A percentile compares a stretch with the other conserved stretches of the same genome.
phyloP scores from a whole-genome alignment of 1,284 basidiomycete species.

The Ganoderma lucidum region DNA sequence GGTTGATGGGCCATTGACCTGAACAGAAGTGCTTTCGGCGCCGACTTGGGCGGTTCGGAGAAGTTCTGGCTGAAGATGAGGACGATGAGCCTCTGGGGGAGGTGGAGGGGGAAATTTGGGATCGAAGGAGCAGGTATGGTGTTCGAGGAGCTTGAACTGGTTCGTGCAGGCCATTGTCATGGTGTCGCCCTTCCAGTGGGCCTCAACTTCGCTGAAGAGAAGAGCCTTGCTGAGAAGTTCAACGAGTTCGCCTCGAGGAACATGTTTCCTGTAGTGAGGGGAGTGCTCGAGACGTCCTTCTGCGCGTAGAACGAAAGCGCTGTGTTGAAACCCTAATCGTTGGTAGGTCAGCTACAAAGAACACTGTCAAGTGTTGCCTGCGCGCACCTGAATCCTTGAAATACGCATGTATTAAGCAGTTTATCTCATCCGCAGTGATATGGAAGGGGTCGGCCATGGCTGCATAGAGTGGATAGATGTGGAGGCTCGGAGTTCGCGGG shows the following conservation, averaged over 20 bases:
- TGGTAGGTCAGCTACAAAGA: slow-evolving; percentile 11
- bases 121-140: slow-evolving; percentile 69
- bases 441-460: slow-evolving; percentile 50
- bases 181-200: slow-evolving; percentile 73
- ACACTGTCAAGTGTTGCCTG: background rate
- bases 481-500: background rate
- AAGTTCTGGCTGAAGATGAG: slow-evolving; percentile 4
- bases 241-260: slow-evolving; percentile 84
- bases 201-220: slow-evolving; percentile 85
- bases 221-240: slow-evolving; percentile 84
- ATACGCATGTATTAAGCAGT: slow-evolving; percentile 85
- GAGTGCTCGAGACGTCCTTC: slow-evolving; percentile 77
- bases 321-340: slow-evolving; percentile 74
- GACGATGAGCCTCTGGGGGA: slow-evolving; percentile 14
- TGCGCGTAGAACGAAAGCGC: slow-evolving; percentile 76
- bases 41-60: background rate
- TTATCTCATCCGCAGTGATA: slow-evolving; percentile 85
- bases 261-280: slow-evolving; percentile 69
- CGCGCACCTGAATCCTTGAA: slow-evolving; percentile 77
- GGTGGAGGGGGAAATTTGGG: slow-evolving; percentile 35
- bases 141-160: slow-evolving; percentile 74
- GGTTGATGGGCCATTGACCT: background rate
- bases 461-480: slow-evolving; percentile 18
- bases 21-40: slow-evolving; percentile 14
- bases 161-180: slow-evolving; percentile 69